Percentiles rank a stretch among this genome's conserved stretches.
phyloP scores from a whole-genome alignment of 345 rosid genomes.

The Angophora floribunda region DNA sequence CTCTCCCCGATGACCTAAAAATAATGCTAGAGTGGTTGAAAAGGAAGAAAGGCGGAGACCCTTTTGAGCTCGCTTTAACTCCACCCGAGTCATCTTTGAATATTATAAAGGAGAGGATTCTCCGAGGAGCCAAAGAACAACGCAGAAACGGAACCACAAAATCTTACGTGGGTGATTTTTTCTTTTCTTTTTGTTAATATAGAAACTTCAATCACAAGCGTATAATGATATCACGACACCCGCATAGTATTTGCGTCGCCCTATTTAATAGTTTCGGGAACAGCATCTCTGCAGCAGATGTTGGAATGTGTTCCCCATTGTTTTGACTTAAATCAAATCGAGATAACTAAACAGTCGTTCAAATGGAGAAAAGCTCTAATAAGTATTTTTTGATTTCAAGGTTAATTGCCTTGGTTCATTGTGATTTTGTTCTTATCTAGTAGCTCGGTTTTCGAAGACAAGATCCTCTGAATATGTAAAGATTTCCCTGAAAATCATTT shows the following conservation, averaged over 20 bases:
- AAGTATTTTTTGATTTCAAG: neutral
- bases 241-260: neutral
- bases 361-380: neutral
- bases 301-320: neutral
- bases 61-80: constrained; percentile 15
- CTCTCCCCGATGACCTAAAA: neutral
- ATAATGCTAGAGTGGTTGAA: constrained; percentile 30
- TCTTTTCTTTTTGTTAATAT: neutral
- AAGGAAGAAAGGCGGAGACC: constrained; percentile 23
- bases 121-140: neutral
- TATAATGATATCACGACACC: neutral
- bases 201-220: neutral
- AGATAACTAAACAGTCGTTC: neutral
- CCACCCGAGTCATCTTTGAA: neutral
- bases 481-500: neutral
- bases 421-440: neutral
- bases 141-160: neutral
- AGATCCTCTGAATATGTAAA: neutral
- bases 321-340: neutral
- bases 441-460: neutral
- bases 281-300: neutral
- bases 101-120: neutral
- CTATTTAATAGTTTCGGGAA: neutral
- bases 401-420: neutral
- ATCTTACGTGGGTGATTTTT: neutral